Evolutionary conservation across 257 asterid genomes (phyloP).

Genomic region (Nicotiana undulata): DNA sequence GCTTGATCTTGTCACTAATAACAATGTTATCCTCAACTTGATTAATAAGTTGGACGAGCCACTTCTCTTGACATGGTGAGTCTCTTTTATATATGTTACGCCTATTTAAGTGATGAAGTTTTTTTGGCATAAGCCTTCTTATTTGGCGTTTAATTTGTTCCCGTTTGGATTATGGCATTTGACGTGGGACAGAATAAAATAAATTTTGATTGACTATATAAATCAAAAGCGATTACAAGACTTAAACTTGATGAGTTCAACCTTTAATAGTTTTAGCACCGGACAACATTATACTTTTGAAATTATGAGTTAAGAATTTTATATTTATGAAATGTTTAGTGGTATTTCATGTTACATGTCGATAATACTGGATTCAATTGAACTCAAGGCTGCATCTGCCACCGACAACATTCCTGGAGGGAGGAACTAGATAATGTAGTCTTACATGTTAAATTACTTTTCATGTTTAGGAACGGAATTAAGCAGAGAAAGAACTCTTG

Average conservation of each 20-base stretch:
- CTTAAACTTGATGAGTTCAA: too few species aligned
- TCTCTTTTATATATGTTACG: conserved; percentile 5
- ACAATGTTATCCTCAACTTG: conserved; percentile 59
- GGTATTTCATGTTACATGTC: too few species aligned
- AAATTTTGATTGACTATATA: too few species aligned
- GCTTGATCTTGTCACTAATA: conserved; percentile 65
- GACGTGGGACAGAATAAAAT: background rate
- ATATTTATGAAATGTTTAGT: too few species aligned
- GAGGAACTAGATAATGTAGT: background rate
- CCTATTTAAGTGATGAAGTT: background rate
- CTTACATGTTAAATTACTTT: background rate
- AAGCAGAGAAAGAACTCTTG: conserved; percentile 82
- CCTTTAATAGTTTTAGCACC: too few species aligned
- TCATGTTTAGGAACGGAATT: conserved; percentile 57
- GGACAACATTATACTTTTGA: too few species aligned
- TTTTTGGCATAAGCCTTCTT: background rate
- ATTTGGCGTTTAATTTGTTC: background rate
- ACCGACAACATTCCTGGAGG: background rate
- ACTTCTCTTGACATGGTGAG: conserved; percentile 72
- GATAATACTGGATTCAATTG: too few species aligned
- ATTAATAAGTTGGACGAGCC: conserved; percentile 72
- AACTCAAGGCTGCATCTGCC: too few species aligned
- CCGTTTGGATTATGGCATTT: background rate
- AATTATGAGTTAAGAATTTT: too few species aligned
- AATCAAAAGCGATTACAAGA: too few species aligned